Evolutionary conservation across 495 filamentous ascomycete genomes (phyloP), one percentile per base, ranked within the genome.

Genomic region (Lasiosphaeria ovina): DNA sequence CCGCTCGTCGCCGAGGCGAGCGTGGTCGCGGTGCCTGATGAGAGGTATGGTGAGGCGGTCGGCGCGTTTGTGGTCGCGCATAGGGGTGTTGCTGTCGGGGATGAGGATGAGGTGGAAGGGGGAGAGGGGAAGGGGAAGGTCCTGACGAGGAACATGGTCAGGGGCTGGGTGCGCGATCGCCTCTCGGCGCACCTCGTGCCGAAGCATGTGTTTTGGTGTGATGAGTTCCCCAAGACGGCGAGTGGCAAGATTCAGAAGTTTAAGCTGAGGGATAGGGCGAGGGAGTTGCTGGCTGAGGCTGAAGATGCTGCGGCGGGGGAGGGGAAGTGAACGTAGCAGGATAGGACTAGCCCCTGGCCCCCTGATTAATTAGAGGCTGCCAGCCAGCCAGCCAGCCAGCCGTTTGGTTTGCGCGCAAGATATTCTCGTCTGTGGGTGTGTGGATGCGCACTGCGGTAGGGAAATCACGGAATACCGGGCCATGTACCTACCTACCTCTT

Each of bases 211-310:
- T 97, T 96, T 73, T 96, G 90, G 80, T 77, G 89, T 2, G 82
- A 86, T 0, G 79, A 83, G 8, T 94, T 90, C 66, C 94, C 94
- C 7, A 97, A 96, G 80, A 98, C 94, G 24, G 89, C 91, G 17
- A 96, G 91, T 70, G 94, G 94, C 35, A 98, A 98, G 81, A 94
- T 98, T 47, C 91, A 97, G 77, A 97, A 97, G 74, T 97, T 89
- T 74, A 95, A 90, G 72, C 75, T 98, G 66, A 83, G 82, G 71
- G 87, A 92, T 42, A 44, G 70, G 62, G 56, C 16, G 38, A 56
- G 40, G 53, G 32, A 14, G 32, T 35, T 38, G 54, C 1, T 56
- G 11, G 42, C 55, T 6, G 40, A 9, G n/a, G 55, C 24, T 24
- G n/a, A 57, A 24, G 40, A 9, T 6, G 40, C 3, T 35, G 55